Evolutionary conservation across 139 green algal genomes (phyloP).

Genomic region (Tetraselmis chui): DNA sequence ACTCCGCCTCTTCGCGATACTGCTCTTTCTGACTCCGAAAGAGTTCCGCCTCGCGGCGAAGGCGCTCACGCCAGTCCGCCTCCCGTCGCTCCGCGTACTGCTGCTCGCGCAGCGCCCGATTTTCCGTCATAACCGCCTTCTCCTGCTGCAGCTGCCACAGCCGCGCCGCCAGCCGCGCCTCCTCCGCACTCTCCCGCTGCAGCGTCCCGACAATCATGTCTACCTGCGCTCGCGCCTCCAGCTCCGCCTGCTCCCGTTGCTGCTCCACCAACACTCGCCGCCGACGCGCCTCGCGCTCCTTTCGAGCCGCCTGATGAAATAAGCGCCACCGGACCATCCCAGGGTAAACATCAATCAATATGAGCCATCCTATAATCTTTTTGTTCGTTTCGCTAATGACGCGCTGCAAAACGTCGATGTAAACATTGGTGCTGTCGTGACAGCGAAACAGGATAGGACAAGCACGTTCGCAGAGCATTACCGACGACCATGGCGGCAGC

Average conservation of each 20-base stretch:
- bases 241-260: slow-evolving; percentile 25
- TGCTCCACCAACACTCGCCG: slow-evolving; percentile 43
- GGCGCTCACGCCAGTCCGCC: slow-evolving; percentile 41
- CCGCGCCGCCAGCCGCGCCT: slow-evolving; percentile 41
- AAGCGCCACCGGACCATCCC: no score
- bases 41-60: slow-evolving; percentile 45
- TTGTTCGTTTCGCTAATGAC: no score
- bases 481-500: no score
- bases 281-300: slow-evolving; percentile 50
- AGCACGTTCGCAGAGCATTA: no score
- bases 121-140: slow-evolving; percentile 53
- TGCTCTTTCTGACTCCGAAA: slow-evolving; percentile 20
- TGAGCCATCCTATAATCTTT: no score
- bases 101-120: slow-evolving; percentile 47
- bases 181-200: slow-evolving; percentile 35
- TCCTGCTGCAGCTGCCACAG: slow-evolving; percentile 46
- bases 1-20: slow-evolving; percentile 25
- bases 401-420: no score
- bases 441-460: no score
- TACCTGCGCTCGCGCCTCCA: slow-evolving; percentile 29
- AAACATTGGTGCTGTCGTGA: no score
- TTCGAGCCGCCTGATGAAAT: slow-evolving; percentile 32
- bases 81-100: slow-evolving; percentile 56
- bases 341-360: no score
- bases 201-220: slow-evolving; percentile 43